Percentiles rank a stretch among this genome's conserved stretches.
These are phyloP conservation scores for Lactifluus pinguis DNA, from an alignment of 768 basidiomycete species.

Conservation along the genomic window DNA sequence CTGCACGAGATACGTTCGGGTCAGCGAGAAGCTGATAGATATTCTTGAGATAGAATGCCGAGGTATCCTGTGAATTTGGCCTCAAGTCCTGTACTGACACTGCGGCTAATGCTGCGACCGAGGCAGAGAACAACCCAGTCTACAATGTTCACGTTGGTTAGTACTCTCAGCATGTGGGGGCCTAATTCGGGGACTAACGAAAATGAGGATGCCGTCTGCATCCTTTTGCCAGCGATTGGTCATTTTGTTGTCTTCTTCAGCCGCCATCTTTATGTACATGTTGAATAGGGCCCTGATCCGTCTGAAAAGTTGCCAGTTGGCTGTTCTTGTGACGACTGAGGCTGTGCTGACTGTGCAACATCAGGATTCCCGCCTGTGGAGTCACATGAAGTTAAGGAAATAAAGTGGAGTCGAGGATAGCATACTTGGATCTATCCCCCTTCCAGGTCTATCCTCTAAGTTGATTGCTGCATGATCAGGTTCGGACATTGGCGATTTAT, in stretches of 20 bases:
- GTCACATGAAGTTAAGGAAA: background rate
- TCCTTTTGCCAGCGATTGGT: slow-evolving; percentile 9
- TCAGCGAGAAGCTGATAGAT: background rate
- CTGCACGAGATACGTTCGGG: background rate
- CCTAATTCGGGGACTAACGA: slow-evolving; percentile 4
- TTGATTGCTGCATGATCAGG: background rate
- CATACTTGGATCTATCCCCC: background rate
- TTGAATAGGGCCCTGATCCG: slow-evolving; percentile 1
- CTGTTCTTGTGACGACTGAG: background rate
- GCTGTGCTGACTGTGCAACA: background rate
- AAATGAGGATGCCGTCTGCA: slow-evolving; percentile 16
- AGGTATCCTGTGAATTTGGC: background rate
- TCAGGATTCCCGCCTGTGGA: background rate
- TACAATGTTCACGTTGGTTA: background rate
- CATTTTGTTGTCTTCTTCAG: slow-evolving; percentile 9
- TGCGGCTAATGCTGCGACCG: background rate
- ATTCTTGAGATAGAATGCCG: background rate
- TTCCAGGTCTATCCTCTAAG: background rate
- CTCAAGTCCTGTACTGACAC: background rate
- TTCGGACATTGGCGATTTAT: background rate
- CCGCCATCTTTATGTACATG: slow-evolving; percentile 3
- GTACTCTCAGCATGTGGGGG: background rate
- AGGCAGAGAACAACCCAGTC: slow-evolving; percentile 13
- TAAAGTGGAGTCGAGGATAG: background rate
- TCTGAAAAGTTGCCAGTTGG: background rate